These are phyloP conservation scores for Escallonia rubra DNA, from an alignment of 129 eudicot species.

Conservation along the genomic window DNA sequence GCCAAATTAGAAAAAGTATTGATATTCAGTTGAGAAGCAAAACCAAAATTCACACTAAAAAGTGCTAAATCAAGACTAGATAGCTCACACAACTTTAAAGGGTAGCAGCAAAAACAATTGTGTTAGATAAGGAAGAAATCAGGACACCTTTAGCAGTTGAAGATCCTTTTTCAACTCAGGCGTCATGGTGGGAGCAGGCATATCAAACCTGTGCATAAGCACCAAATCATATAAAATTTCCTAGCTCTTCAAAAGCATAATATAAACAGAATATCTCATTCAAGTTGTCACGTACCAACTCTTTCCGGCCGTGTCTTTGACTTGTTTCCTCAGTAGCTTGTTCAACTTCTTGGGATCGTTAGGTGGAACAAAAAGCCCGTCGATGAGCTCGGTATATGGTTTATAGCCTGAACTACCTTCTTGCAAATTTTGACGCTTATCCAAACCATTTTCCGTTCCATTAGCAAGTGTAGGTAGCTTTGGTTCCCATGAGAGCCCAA, in stretches of 20 bases:
- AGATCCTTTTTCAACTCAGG: conserved; percentile 90
- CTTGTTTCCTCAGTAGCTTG: conserved; percentile 66
- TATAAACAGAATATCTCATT: neutral
- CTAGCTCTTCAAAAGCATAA: neutral
- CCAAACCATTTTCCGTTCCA: conserved; percentile 2
- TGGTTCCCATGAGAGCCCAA: conserved; percentile 87
- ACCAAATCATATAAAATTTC: conserved; percentile 16
- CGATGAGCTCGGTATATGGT: conserved; percentile 72
- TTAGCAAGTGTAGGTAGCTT: conserved; percentile 32
- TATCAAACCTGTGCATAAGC: conserved; percentile 69
- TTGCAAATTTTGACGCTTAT: conserved; percentile 11
- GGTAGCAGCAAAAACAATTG: neutral
- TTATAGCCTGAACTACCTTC: conserved; percentile 35
- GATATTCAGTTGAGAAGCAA: too few relatives aligned
- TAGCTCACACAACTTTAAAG: neutral
- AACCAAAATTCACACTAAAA: too few relatives aligned
- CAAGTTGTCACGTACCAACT: conserved; percentile 50
- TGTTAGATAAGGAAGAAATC: neutral
- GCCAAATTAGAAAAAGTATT: too few relatives aligned
- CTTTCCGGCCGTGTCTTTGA: conserved; percentile 79
- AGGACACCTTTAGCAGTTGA: conserved; percentile 70
- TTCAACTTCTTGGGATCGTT: conserved; percentile 69
- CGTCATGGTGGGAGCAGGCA: conserved; percentile 87
- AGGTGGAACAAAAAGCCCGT: conserved; percentile 92
- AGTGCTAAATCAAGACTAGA: neutral